A percentile compares a stretch with the other conserved stretches of the same genome.
These are phyloP conservation scores for Suillus sp. DNA, from an alignment of 768 basidiomycete genomes.

Conservation along the genomic window DNA sequence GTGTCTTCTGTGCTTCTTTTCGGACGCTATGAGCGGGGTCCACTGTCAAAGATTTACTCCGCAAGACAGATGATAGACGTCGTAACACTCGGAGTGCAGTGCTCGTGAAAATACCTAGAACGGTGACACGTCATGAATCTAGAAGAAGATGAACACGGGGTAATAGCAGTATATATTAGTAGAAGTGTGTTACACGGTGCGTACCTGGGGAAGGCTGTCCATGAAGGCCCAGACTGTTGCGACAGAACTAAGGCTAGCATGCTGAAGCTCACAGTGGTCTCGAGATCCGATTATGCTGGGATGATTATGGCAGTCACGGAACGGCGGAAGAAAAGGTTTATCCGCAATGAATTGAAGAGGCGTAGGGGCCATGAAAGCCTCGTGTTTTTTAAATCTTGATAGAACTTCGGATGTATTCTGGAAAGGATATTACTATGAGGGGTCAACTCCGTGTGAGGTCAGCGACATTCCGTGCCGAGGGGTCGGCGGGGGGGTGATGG, in stretches of 20 bases:
- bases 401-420: background rate
- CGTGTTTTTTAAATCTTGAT: conserved; percentile 3
- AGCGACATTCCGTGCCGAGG: conserved; percentile 6
- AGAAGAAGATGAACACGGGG: too few species aligned
- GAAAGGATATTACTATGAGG: background rate
- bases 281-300: background rate
- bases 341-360: conserved; percentile 1
- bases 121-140: background rate
- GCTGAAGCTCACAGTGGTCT: too few species aligned
- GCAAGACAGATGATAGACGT: background rate
- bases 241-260: background rate
- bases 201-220: background rate
- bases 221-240: background rate
- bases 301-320: conserved; percentile 1
- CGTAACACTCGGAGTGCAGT: background rate
- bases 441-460: background rate
- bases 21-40: conserved; percentile 1
- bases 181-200: background rate
- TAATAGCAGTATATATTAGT: too few species aligned
- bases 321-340: conserved; percentile 5
- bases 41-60: background rate
- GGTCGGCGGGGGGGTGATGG: background rate
- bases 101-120: background rate
- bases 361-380: background rate
- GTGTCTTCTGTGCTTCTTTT: conserved; percentile 2